These are phyloP conservation scores for Talaromyces trachyspermus DNA, from an alignment of 495 filamentous ascomycete species.

Conservation along the genomic window DNA sequence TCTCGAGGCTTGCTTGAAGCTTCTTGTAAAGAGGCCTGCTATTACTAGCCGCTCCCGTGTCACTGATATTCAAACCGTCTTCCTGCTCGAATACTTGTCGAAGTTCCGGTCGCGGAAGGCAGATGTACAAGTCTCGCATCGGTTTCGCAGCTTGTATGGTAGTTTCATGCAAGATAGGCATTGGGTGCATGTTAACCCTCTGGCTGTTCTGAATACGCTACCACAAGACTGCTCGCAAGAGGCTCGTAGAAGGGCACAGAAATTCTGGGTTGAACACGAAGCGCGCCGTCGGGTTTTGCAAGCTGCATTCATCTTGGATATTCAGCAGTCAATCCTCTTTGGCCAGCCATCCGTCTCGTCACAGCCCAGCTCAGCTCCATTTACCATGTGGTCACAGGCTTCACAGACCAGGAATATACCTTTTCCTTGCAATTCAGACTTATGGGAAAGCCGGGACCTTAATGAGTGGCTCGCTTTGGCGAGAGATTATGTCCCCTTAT, in stretches of 20 bases:
- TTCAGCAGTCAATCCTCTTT: constrained; percentile 11
- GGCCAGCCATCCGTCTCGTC: constrained; percentile 10
- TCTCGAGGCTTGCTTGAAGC: constrained; percentile 27
- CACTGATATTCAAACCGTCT: constrained; percentile 15
- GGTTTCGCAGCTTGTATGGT: constrained; percentile 12
- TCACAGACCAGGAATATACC: constrained; percentile 9
- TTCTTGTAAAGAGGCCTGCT: constrained; percentile 20
- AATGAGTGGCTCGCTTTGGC: constrained; percentile 11
- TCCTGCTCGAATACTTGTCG: constrained; percentile 14
- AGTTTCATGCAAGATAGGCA: constrained; percentile 12
- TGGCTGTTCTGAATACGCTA: constrained; percentile 8
- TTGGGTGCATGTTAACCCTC: constrained; percentile 8
- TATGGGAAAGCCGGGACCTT: constrained; percentile 12
- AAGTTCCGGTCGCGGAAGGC: constrained; percentile 12
- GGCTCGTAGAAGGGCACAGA: constrained; percentile 26
- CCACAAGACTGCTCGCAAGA: not conserved
- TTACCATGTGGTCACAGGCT: not conserved
- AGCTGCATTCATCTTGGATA: constrained; percentile 16
- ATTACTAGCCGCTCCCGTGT: constrained; percentile 15
- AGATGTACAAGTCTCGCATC: constrained; percentile 11
- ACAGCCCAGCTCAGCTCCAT: constrained; percentile 4
- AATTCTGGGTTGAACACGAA: constrained; percentile 34
- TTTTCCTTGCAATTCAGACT: constrained; percentile 12
- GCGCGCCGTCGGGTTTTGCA: constrained; percentile 19
- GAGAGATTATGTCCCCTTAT: constrained; percentile 1